Base-by-base conservation (phyloP, 345 rosid genomes). In the Jatropha curcas region DNA sequence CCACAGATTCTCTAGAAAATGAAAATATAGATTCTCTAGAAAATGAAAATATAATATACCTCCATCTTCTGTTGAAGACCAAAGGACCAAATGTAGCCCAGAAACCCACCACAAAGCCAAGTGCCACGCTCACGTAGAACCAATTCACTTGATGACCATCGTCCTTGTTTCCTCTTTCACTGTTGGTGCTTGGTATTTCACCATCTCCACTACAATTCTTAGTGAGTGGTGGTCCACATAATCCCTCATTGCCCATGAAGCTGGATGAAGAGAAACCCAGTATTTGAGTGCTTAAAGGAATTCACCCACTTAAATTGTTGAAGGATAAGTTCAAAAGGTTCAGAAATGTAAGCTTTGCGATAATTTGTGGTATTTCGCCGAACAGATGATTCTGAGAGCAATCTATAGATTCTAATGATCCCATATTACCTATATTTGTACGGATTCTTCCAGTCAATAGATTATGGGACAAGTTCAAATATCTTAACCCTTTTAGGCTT, bases 391-490 rank as follows among this genome's bases (percentile, higher is more conserved):
- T 75, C 27, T 12, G n/a, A 11, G 77, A 76, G 0, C 79, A 43
- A 55, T 82, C 86, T 0, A 71, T 3, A 1, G 79, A 61, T 60
- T 79, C 79, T 2, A 79, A 9, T 5, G 43, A 30, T 57, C 39
- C 13, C 83, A 82, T 74, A 10, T 13, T 51, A 30, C 79, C 82
- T 0, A 77, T 58, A 4, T 56, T 51, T 19, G 11, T 9, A 4
- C 72, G 84, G 62, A 74, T 80, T n/a, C 12, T 69, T 59, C 84
- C 80, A 0, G 43, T 35, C 8, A 77, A 50, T 0, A 3, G 3
- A 37, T 83, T 83, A 2, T 24, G 35, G 0, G 81, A 80, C 60
- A 80, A 58, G 50, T 83, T 83, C 33, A 77, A 35, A 0, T 73
- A 69, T 8, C 22, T 52, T 57, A 83, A 68, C 20, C 60, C 77